These are phyloP conservation scores for Ziziphus jujuba DNA, from an alignment of 306 rosid species.

Conservation along the genomic window DNA sequence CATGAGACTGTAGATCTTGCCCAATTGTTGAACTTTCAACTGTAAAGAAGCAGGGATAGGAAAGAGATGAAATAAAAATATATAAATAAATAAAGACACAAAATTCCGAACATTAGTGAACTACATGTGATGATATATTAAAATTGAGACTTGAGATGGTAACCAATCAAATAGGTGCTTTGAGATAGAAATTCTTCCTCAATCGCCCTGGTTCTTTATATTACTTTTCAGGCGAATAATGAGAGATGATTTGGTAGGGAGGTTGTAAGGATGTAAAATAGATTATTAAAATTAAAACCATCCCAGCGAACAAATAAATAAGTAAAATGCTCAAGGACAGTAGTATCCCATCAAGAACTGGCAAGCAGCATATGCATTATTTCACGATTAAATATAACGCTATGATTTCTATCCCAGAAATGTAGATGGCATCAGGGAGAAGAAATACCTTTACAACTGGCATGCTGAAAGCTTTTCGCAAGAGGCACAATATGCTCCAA, in stretches of 20 bases:
- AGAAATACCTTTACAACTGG: slow-evolving; percentile 66
- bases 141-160: slow-evolving; percentile 14
- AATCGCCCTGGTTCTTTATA: background rate
- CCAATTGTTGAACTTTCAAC: slow-evolving; percentile 45
- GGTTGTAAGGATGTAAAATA: too few relatives aligned
- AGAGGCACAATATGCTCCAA: slow-evolving; percentile 73
- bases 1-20: slow-evolving; percentile 56
- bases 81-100: slow-evolving; percentile 14
- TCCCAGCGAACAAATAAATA: too few relatives aligned
- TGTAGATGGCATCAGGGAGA: too few relatives aligned
- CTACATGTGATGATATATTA: slow-evolving; percentile 4
- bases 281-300: too few relatives aligned
- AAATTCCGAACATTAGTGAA: slow-evolving; percentile 9
- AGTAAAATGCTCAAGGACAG: too few relatives aligned
- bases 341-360: too few relatives aligned
- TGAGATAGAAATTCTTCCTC: slow-evolving; percentile 5
- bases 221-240: too few relatives aligned
- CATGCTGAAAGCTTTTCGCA: slow-evolving; percentile 74
- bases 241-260: too few relatives aligned
- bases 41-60: slow-evolving; percentile 29
- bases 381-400: too few relatives aligned
- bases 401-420: too few relatives aligned
- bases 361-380: too few relatives aligned
- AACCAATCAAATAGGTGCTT: slow-evolving; percentile 1
- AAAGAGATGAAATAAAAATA: slow-evolving; percentile 1